A percentile compares a stretch with the other conserved stretches of the same genome.
Evolutionary conservation across 257 asterid species (phyloP).

Genomic region (Apocynum venetum): DNA sequence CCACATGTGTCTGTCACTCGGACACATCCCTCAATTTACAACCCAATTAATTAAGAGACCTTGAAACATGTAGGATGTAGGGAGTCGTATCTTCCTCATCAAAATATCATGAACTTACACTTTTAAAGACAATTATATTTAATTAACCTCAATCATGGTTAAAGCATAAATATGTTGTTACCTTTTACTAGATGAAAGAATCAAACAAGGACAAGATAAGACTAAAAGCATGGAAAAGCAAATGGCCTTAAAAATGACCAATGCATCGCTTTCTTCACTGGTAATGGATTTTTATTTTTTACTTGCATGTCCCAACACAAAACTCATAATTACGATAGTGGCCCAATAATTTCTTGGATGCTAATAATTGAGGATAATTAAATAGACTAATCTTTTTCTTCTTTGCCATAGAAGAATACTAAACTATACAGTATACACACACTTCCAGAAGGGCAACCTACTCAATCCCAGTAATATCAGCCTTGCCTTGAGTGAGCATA

Average conservation of each 20-base stretch:
- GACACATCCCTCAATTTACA: too few species aligned
- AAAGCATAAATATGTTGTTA: background rate
- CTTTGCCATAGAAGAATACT: too few species aligned
- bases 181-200: background rate
- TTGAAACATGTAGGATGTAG: too few species aligned
- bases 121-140: too few species aligned
- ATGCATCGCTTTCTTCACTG: background rate
- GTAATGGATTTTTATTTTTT: background rate
- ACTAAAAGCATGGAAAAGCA: background rate
- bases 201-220: background rate
- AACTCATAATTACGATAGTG: background rate
- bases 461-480: too few species aligned
- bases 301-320: background rate
- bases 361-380: background rate
- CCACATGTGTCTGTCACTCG: too few species aligned
- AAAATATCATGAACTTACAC: too few species aligned
- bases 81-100: too few species aligned
- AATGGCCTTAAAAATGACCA: background rate
- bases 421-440: too few species aligned
- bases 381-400: background rate
- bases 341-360: background rate
- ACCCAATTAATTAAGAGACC: too few species aligned
- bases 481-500: too few species aligned
- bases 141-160: background rate
- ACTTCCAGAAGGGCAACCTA: too few species aligned